Conservation (phyloP, 495 filamentous ascomycete genomes). For the Tuber microsphaerosporum region DNA sequence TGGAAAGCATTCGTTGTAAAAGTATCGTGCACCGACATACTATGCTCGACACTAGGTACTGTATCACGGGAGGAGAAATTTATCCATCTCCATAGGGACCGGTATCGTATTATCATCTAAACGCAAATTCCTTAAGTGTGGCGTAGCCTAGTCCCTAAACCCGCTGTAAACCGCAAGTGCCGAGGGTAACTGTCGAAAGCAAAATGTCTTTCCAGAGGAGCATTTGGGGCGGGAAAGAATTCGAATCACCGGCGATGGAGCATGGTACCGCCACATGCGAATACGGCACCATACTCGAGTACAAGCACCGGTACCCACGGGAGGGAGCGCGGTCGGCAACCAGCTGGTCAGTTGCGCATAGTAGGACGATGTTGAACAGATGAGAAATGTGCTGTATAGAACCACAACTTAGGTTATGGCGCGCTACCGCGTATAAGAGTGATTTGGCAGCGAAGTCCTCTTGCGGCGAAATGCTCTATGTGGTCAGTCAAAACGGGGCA, state of each 20-base stretch:
- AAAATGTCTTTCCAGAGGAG: not conserved
- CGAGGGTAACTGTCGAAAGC: not conserved
- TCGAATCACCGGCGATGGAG: not conserved
- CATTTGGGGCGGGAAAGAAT: not conserved
- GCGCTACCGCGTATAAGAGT: not conserved
- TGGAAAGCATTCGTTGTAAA: not conserved
- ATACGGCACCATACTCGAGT: not conserved
- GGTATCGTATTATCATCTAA: not conserved
- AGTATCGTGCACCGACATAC: not conserved
- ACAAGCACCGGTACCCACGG: not conserved
- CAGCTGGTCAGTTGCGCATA: not conserved
- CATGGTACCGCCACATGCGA: not conserved
- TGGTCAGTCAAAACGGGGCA: not conserved
- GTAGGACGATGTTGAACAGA: not conserved
- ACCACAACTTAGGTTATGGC: not conserved
- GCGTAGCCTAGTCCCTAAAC: not conserved
- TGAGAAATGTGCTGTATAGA: not conserved
- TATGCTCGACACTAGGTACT: not conserved
- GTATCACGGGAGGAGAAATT: not conserved
- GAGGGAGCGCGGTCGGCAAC: not conserved
- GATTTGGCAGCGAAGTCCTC: not conserved
- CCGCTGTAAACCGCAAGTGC: not conserved
- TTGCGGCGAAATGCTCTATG: too few species aligned
- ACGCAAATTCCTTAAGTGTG: not conserved
- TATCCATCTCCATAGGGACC: not conserved